A percentile compares a stretch with the other conserved stretches of the same genome.
Conservation (phyloP, 2,329 filamentous ascomycete genomes). For the Fusarium tupiense region DNA sequence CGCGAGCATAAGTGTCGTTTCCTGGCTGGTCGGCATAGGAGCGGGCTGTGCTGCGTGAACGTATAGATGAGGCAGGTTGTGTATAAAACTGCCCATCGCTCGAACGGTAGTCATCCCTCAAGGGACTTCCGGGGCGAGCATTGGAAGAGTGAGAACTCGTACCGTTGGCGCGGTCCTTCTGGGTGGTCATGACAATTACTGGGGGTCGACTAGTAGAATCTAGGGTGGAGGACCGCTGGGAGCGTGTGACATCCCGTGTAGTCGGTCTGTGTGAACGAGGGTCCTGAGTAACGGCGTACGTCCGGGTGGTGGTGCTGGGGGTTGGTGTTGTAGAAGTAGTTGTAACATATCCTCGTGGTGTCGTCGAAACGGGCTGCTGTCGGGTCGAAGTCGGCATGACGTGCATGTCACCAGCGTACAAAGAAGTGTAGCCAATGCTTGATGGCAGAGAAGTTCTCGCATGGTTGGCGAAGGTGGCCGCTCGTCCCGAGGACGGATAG, state of each 20-base stretch:
- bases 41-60: constrained; percentile 59
- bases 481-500: constrained; percentile 54
- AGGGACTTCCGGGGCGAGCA: constrained; percentile 55
- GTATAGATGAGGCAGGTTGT: constrained; percentile 67
- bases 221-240: constrained; percentile 60
- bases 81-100: constrained; percentile 64
- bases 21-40: constrained; percentile 61
- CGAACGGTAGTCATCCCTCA: constrained; percentile 61
- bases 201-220: constrained; percentile 61
- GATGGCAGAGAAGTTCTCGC: constrained; percentile 65
- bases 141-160: constrained; percentile 53
- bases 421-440: constrained; percentile 59
- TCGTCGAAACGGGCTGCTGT: constrained; percentile 45
- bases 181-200: constrained; percentile 66
- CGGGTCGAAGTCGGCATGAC: constrained; percentile 56
- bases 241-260: constrained; percentile 58
- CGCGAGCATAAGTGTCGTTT: constrained; percentile 61
- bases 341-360: constrained; percentile 47
- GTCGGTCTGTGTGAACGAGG: constrained; percentile 58
- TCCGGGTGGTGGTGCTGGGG: constrained; percentile 59
- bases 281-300: constrained; percentile 67
- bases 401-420: constrained; percentile 65
- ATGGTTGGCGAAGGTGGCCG: constrained; percentile 58
- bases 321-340: constrained; percentile 48
- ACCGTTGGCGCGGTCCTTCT: constrained; percentile 54